Conservation (phyloP, 495 filamentous ascomycete species). For the Penicilliopsis zonata region DNA sequence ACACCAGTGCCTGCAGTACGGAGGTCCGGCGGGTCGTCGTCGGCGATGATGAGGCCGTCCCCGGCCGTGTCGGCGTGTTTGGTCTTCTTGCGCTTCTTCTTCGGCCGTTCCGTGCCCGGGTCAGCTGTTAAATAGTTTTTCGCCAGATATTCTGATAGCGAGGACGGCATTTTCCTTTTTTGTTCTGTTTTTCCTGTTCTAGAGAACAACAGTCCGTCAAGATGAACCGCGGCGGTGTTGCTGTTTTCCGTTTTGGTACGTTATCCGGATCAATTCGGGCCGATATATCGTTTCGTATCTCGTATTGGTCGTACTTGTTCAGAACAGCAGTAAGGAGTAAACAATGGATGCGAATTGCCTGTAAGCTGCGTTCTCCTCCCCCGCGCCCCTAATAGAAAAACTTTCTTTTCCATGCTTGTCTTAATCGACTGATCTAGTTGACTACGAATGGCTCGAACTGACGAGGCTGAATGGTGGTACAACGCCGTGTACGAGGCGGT, state of each 20-base stretch:
- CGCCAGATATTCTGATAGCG: constrained; percentile 80
- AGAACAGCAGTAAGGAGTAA: too few species aligned
- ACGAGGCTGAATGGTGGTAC: constrained; percentile 79
- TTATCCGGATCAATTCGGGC: too few species aligned
- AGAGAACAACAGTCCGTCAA: not conserved
- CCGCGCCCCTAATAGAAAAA: too few species aligned
- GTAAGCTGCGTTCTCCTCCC: too few species aligned
- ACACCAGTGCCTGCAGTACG: constrained; percentile 22
- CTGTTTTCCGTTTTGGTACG: too few species aligned
- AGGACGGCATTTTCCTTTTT: constrained; percentile 21
- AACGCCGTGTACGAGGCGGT: constrained; percentile 72
- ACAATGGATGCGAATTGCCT: too few species aligned
- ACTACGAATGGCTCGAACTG: constrained; percentile 71
- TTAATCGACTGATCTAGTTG: too few species aligned
- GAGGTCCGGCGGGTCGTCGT: constrained; percentile 79
- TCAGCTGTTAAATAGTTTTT: constrained; percentile 88
- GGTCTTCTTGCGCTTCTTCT: constrained; percentile 76
- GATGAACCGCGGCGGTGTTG: too few species aligned
- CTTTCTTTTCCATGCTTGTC: too few species aligned
- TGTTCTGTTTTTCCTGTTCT: not conserved
- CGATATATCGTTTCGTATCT: too few species aligned
- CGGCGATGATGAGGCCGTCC: constrained; percentile 70
- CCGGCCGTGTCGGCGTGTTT: constrained; percentile 44
- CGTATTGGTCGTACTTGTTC: too few species aligned
- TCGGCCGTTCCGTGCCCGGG: constrained; percentile 40